phyloP scores from a whole-genome alignment of 768 basidiomycete genomes.

The Lepiota subincarnata region DNA sequence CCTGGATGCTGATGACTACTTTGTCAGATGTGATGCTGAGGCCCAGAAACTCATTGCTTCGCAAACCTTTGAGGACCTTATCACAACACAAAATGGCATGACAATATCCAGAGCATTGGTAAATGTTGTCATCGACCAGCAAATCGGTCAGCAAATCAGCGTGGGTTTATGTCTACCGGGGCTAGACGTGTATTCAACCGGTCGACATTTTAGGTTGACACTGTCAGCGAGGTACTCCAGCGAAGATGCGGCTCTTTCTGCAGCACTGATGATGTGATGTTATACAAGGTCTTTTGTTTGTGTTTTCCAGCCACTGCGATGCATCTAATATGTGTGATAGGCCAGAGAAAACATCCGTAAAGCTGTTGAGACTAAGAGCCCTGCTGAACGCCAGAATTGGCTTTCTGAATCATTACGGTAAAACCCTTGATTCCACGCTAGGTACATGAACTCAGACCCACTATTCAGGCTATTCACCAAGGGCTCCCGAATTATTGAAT shows the following conservation, averaged over 20 bases:
- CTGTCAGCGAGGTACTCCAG: conserved; percentile 92
- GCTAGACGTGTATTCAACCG: conserved; percentile 4
- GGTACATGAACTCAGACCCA: conserved; percentile 8
- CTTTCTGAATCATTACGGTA: conserved; percentile 87
- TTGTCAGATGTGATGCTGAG: conserved; percentile 62
- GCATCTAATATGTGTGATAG: conserved; percentile 33
- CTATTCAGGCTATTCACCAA: conserved; percentile 75
- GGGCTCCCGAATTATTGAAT: conserved; percentile 79
- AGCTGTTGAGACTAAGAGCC: conserved; percentile 77
- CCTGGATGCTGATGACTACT: conserved; percentile 7
- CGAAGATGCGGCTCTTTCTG: conserved; percentile 96
- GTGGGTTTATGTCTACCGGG: conserved; percentile 40
- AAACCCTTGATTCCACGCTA: conserved; percentile 14
- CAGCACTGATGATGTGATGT: conserved; percentile 95
- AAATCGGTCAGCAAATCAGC: conserved; percentile 94
- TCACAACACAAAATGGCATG: conserved; percentile 82
- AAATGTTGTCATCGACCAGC: conserved; percentile 95
- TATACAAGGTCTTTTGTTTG: conserved; percentile 72
- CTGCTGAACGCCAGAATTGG: conserved; percentile 70
- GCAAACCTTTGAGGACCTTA: conserved; percentile 82
- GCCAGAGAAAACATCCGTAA: conserved; percentile 92
- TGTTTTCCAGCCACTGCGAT: not conserved
- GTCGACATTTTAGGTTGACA: conserved; percentile 70
- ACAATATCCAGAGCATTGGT: conserved; percentile 87
- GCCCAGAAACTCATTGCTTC: conserved; percentile 63